Base-by-base conservation (phyloP, 2,329 filamentous ascomycete genomes). In the Fusarium sp. region DNA sequence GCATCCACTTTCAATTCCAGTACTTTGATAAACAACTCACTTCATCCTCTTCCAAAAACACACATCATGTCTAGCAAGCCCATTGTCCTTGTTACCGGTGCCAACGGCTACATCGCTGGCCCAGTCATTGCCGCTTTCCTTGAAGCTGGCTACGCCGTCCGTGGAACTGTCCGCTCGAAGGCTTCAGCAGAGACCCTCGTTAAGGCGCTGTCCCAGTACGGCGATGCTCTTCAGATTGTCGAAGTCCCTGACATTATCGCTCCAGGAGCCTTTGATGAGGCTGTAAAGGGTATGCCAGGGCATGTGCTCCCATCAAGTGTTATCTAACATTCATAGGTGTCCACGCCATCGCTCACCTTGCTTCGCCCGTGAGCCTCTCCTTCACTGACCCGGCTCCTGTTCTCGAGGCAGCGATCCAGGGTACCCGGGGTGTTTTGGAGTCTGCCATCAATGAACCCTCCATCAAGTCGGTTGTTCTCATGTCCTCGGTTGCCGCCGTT, bases 81-180 rank as follows among this genome's bases (percentile, higher is more conserved):
- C 16, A 74, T 77, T 77, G 79, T 82, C 14, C 78, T 82, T 13
- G 78, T 85, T 20, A 83, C 83, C 1, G 83, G 83, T 31, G 82
- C 83, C 63, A 84, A 84, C 61, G 83, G 83, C 62, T 85, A 83
- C 74, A 83, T 85, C 45, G 82, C 79, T 20, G 79, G 77, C 14
- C 76, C 79, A n/a, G 80, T 83, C 16, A 80, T 83, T 24, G 76
- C 82, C 22, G 78, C 79, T 18, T 80, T 84, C 22, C 81, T 85
- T 7, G 64, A 79, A 20, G 79, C 78, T 14, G 83, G 83, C 3
- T 84, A 84, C 62, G 76, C 76, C 1, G 81, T 84, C n/a, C 79
- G 83, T 2, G 83, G 82, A 59, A 83, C 80, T 2, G 82, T 81
- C 5, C 81, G 83, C 2, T 82, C 82, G 3, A 77, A 58, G 18